Percentiles rank a stretch among this genome's conserved stretches.
These are phyloP conservation scores for Candida maesae DNA, from an alignment of 805 yeast species.

Conservation along the genomic window DNA sequence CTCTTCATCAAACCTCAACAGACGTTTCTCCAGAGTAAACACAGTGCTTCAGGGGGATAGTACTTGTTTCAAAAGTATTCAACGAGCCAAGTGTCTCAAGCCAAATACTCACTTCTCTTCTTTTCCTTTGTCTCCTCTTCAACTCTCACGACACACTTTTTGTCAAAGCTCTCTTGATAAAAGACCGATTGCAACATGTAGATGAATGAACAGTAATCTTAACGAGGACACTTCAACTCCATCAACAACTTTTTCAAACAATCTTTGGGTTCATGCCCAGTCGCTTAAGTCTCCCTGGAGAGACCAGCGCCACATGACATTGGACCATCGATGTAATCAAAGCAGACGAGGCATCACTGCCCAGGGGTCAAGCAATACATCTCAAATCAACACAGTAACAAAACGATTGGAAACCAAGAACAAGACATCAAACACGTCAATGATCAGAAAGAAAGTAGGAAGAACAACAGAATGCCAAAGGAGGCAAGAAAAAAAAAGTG, in stretches of 20 bases:
- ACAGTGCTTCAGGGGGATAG: not conserved
- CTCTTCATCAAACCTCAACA: not conserved
- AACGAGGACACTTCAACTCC: no score
- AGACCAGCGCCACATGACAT: conserved; percentile 27
- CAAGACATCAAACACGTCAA: not conserved
- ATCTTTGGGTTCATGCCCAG: conserved; percentile 16
- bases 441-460: not conserved
- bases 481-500: not conserved
- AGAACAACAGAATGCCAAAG: not conserved
- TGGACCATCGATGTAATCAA: not conserved
- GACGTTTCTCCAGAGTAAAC: not conserved
- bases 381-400: not conserved
- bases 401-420: not conserved
- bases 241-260: no score
- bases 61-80: conserved; percentile 7
- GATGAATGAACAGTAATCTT: no score
- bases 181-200: no score
- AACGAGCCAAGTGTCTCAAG: conserved; percentile 27
- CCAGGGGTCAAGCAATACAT: not conserved
- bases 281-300: conserved; percentile 18
- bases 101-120: conserved; percentile 8
- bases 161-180: no score
- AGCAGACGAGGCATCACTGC: not conserved
- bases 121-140: not conserved
- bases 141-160: no score